Percentiles rank a stretch among this genome's conserved stretches.
Conservation (phyloP, 306 rosid genomes). For the Styphnolobium japonicum region DNA sequence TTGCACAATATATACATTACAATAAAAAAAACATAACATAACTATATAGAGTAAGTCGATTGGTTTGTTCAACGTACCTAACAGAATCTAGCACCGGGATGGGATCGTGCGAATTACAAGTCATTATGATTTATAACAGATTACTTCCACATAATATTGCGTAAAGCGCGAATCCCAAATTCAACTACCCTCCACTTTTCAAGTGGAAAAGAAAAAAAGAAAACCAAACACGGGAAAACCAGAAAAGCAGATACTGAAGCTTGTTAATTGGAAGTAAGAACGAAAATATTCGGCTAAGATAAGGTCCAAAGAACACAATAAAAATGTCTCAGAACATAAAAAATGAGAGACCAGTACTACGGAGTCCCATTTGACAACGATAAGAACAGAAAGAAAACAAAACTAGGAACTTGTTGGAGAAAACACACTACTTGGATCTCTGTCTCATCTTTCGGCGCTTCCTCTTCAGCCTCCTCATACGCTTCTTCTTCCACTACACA, state of each 20-base stretch:
- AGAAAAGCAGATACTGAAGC: neutral
- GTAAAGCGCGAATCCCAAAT: no score
- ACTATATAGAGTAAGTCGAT: no score
- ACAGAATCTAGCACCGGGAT: no score
- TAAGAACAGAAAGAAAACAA: neutral
- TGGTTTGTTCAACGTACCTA: no score
- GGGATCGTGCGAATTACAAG: no score
- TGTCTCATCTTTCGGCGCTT: conserved; percentile 98
- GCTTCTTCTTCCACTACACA: conserved; percentile 90
- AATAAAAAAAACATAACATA: no score
- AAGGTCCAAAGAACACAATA: neutral
- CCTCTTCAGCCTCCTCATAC: conserved; percentile 92
- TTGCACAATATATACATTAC: no score
- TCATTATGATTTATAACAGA: no score
- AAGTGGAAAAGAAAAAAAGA: no score
- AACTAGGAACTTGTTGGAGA: conserved; percentile 14
- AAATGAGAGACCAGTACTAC: conserved; percentile 12
- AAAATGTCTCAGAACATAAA: conserved; percentile 16
- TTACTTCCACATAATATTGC: no score
- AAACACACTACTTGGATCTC: conserved; percentile 72
- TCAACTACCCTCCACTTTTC: no score
- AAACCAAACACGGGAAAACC: no score
- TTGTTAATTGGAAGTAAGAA: neutral
- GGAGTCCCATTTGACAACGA: neutral
- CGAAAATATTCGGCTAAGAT: neutral